phyloP scores from a whole-genome alignment of 2,329 filamentous ascomycete genomes.

The Juglanconis juglandina region DNA sequence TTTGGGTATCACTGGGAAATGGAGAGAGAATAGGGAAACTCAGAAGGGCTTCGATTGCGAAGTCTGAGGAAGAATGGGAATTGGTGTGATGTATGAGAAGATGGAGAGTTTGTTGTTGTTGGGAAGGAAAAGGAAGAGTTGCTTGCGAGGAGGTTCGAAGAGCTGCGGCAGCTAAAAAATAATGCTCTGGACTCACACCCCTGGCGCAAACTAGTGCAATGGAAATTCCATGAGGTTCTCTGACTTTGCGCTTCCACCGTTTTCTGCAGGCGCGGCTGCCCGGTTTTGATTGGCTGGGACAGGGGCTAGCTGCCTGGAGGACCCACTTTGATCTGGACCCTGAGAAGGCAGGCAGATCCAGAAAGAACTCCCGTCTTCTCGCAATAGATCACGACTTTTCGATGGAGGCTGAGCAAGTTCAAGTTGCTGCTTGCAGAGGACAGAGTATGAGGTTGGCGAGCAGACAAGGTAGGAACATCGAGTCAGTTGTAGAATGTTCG shows the following conservation, averaged over 20 bases:
- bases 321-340: conserved; percentile 8
- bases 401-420: not conserved
- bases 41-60: conserved; percentile 11
- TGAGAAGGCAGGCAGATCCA: conserved; percentile 3
- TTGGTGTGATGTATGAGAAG: conserved; percentile 4
- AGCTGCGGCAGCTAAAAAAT: conserved; percentile 18
- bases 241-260: conserved; percentile 13
- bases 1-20: conserved; percentile 19
- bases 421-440: not conserved
- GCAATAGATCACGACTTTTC: not conserved
- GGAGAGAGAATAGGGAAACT: conserved; percentile 14
- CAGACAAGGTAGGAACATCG: not conserved
- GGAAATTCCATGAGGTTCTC: conserved; percentile 19
- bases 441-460: not conserved
- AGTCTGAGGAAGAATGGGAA: conserved; percentile 9
- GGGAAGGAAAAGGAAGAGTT: conserved; percentile 6
- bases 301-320: conserved; percentile 5
- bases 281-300: conserved; percentile 11
- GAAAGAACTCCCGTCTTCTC: not conserved
- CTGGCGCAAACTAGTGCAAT: conserved; percentile 8
- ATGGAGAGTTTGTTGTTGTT: not conserved
- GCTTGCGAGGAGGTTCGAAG: not conserved
- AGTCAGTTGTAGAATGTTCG: not conserved
- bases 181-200: conserved; percentile 11
- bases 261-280: not conserved